These are phyloP conservation scores for Acorus calamus DNA, from an alignment of 106 monocot genomes.

Conservation along the genomic window DNA sequence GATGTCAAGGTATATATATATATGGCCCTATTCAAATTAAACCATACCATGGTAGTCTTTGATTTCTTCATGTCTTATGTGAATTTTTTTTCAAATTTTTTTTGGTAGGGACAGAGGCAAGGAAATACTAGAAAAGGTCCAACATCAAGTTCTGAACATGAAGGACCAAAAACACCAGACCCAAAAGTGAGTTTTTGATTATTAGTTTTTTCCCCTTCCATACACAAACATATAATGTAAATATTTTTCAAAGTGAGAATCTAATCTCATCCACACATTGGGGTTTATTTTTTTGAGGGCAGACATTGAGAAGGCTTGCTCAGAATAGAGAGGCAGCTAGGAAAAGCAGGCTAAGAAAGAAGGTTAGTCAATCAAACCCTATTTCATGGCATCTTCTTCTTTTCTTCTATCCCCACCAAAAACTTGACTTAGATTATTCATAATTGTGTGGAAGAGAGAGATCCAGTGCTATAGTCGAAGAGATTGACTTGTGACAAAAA, in stretches of 20 bases:
- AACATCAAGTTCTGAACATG: slow-evolving; percentile 39
- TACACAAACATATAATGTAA: neutral
- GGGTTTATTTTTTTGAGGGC: slow-evolving; percentile 3
- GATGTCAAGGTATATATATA: slow-evolving; percentile 17
- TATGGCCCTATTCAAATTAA: too few species aligned
- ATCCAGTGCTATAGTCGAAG: too few species aligned
- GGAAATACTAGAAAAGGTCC: slow-evolving; percentile 19
- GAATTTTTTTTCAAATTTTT: neutral
- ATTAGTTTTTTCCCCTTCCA: neutral
- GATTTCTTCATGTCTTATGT: neutral
- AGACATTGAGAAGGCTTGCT: slow-evolving; percentile 88
- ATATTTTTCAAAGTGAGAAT: neutral
- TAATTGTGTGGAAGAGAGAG: too few species aligned
- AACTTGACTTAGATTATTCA: too few species aligned
- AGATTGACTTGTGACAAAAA: too few species aligned
- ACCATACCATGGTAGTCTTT: neutral
- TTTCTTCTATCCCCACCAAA: too few species aligned
- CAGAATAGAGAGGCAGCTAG: slow-evolving; percentile 98
- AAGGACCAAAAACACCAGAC: slow-evolving; percentile 60
- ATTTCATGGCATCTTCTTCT: neutral
- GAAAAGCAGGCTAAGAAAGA: slow-evolving; percentile 89
- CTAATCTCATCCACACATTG: neutral
- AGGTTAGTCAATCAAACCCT: slow-evolving; percentile 26
- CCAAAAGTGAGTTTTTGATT: slow-evolving; percentile 33
- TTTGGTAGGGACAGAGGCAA: slow-evolving; percentile 27